Evolutionary conservation across 2,329 filamentous ascomycete species (phyloP), one percentile per base, ranked within the genome.

Genomic region (Cladophialophora bantiana): DNA sequence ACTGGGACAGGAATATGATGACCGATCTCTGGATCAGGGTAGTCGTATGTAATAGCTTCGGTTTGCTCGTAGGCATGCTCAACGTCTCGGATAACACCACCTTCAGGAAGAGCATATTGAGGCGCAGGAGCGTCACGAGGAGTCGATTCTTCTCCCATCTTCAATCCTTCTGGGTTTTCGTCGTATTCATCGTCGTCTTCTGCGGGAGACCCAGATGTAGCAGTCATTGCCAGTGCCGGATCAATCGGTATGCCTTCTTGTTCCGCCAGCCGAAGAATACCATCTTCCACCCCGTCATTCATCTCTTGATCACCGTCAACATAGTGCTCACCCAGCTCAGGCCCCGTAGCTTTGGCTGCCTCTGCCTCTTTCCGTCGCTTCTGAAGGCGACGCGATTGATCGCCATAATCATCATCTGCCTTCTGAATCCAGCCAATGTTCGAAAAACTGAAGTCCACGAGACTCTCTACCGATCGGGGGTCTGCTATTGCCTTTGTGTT

Each of bases 401-500:
- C 74, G 7, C 58, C 67, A 69, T 79, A 77, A 66, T 85, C 81
- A 65, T 83, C 81, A n/a, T 80, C 81, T 34, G 80, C 82, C 63
- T 88, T 88, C 60, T 86, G 85, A 56, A 98, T 81, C 93, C 93
- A 97, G 50, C 85, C 86, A 32, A 96, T 82, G 76, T 99, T 99
- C 61, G 96, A 94, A 48, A 92, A 84, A 32, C 91, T 89, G 78
- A 97, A 97, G 76, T 98, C 93, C 7, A 98, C 93, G 26, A 98
- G 84, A 31, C 89, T 90, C 77, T 98, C 94, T 5, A 97, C 88
- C 74, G 94, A 97, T 67, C 95, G 89, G 59, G 92, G 90, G 78
- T 99, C 95, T 1, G 95, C 94, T 57, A 98, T 89, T 38, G 91
- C 90, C 62, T 89, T 91, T 0, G 95, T 99, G 72, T 98, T 93